Conservation (phyloP, 371 early-diverging fungal genomes). For the Lichtheimia ramosa region DNA sequence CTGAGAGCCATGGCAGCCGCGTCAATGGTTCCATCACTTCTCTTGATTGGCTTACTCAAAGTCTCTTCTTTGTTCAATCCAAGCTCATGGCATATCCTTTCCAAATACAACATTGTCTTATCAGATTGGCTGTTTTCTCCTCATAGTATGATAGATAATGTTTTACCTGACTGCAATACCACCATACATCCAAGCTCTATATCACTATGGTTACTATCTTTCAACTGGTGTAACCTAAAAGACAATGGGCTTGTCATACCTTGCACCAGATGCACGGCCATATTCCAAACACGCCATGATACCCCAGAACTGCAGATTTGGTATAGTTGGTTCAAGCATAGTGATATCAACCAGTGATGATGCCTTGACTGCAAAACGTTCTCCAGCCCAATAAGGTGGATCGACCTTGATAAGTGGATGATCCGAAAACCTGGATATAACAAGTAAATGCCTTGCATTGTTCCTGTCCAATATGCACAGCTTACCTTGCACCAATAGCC, state of each 20-base stretch:
- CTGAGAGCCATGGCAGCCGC: constrained; percentile 53
- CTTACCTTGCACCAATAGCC: constrained; percentile 48
- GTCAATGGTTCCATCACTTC: constrained; percentile 32
- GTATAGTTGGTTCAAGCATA: constrained; percentile 51
- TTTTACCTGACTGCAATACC: constrained; percentile 54
- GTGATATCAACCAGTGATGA: constrained; percentile 35
- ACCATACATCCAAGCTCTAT: constrained; percentile 63
- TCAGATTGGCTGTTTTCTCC: neutral
- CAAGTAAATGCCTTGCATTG: neutral
- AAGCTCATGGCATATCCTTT: constrained; percentile 55
- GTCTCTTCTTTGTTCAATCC: constrained; percentile 56
- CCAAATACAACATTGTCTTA: neutral
- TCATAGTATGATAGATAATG: neutral
- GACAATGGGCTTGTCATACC: constrained; percentile 16
- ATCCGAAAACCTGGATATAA: constrained; percentile 35
- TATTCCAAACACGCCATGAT: constrained; percentile 60
- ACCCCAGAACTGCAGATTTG: constrained; percentile 59
- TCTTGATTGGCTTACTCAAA: constrained; percentile 24
- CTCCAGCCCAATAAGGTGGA: constrained; percentile 51
- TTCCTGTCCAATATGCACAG: neutral
- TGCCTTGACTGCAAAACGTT: constrained; percentile 44
- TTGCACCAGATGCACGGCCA: constrained; percentile 60
- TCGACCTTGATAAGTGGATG: constrained; percentile 40
- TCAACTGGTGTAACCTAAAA: neutral
- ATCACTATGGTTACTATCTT: neutral